Evolutionary conservation across 2,329 filamentous ascomycete genomes (phyloP).

Genomic region (Fusarium sacchari): DNA sequence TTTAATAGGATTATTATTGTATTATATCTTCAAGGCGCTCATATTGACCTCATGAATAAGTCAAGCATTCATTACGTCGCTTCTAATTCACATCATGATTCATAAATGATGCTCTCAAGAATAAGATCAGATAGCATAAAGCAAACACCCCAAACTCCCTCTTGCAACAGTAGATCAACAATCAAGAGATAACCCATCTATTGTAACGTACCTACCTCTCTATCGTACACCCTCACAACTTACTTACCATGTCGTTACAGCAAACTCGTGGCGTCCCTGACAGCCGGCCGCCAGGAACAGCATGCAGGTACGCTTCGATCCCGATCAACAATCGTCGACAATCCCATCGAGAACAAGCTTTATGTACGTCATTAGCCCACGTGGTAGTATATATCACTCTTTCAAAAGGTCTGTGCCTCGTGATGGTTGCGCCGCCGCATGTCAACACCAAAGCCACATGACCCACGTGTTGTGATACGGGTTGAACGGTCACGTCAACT

Average conservation of each 20-base stretch:
- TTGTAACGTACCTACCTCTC: neutral
- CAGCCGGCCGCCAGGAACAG: conserved; percentile 29
- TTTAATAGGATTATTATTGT: neutral
- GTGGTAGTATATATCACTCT: conserved; percentile 26
- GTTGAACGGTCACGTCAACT: conserved; percentile 34
- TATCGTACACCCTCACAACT: neutral
- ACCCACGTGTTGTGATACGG: conserved; percentile 42
- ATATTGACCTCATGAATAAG: neutral
- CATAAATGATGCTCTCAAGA: neutral
- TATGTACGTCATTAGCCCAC: conserved; percentile 34
- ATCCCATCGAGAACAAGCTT: conserved; percentile 10
- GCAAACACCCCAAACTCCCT: neutral
- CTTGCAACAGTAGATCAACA: no score
- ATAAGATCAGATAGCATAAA: neutral
- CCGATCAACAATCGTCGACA: conserved; percentile 15
- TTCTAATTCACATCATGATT: neutral
- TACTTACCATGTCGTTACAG: conserved; percentile 9
- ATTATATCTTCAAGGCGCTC: neutral
- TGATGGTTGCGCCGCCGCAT: conserved; percentile 37
- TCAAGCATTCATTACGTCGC: neutral
- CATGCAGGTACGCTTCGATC: conserved; percentile 32
- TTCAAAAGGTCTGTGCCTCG: conserved; percentile 18
- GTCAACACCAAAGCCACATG: conserved; percentile 42
- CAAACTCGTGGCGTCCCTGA: conserved; percentile 28
- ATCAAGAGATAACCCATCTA: neutral